Conservation (phyloP, 2,329 filamentous ascomycete species). For the Sclerotinia spermophila region DNA sequence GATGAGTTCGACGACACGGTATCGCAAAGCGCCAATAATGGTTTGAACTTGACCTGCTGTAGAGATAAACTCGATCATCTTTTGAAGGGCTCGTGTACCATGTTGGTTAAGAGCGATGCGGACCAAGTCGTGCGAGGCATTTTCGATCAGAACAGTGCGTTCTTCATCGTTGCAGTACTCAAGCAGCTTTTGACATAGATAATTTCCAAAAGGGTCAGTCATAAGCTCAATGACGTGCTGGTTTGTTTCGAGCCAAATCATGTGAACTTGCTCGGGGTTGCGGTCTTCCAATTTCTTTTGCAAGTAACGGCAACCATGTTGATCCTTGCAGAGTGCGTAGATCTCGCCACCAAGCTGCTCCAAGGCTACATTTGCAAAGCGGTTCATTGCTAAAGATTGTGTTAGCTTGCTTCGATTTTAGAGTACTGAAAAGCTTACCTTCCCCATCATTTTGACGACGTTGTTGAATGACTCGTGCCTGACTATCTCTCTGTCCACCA, state of each 20-base stretch:
- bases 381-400: conserved; percentile 57
- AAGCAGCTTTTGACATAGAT: conserved; percentile 96
- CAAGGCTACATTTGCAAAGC: conserved; percentile 78
- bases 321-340: conserved; percentile 91
- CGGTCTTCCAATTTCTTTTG: conserved; percentile 97
- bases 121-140: conserved; percentile 82
- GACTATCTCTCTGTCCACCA: conserved; percentile 64
- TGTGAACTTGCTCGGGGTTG: conserved; percentile 75
- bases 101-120: conserved; percentile 96
- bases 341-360: conserved; percentile 80
- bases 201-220: conserved; percentile 99
- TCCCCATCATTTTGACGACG: conserved; percentile 72
- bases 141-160: conserved; percentile 87
- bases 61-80: conserved; percentile 98
- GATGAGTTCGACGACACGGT: conserved; percentile 87
- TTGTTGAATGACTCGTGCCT: conserved; percentile 70
- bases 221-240: conserved; percentile 94
- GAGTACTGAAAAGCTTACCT: conserved; percentile 44
- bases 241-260: conserved; percentile 93
- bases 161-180: conserved; percentile 95
- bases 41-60: conserved; percentile 80
- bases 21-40: conserved; percentile 79
- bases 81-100: conserved; percentile 91
- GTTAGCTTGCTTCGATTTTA: conserved; percentile 22
- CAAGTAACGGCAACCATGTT: conserved; percentile 93